phyloP scores from a whole-genome alignment of 2,329 filamentous ascomycete species.

The Aspergillus ochraceus region DNA sequence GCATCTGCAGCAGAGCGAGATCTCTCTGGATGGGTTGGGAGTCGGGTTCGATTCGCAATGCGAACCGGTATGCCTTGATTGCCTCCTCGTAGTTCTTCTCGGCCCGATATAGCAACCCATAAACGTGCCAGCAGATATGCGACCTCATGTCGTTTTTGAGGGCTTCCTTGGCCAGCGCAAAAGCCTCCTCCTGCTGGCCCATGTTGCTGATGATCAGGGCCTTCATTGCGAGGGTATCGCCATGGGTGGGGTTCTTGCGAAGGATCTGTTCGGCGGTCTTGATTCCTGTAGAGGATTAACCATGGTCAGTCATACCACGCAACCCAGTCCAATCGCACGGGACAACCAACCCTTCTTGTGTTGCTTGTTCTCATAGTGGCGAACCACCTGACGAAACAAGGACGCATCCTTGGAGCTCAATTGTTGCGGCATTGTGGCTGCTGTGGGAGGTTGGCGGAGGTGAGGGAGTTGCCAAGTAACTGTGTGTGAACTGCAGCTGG shows the following conservation, averaged over 20 bases:
- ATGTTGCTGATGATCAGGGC: constrained; percentile 92
- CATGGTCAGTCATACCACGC: constrained; percentile 18
- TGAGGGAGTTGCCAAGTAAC: constrained; percentile 23
- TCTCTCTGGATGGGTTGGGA: constrained; percentile 92
- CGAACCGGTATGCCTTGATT: constrained; percentile 98
- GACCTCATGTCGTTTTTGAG: constrained; percentile 97
- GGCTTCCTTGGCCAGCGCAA: constrained; percentile 86
- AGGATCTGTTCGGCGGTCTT: constrained; percentile 97
- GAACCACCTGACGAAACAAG: constrained; percentile 92
- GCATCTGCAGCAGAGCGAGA: constrained; percentile 86
- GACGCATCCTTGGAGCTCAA: constrained; percentile 79
- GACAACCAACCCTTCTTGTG: constrained; percentile 73
- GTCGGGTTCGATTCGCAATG: constrained; percentile 88
- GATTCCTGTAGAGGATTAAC: constrained; percentile 58
- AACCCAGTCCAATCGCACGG: constrained; percentile 7
- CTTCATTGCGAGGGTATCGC: constrained; percentile 98
- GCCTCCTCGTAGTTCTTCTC: constrained; percentile 99
- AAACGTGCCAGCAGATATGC: constrained; percentile 99
- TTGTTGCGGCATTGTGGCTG: constrained; percentile 47
- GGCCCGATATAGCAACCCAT: constrained; percentile 87
- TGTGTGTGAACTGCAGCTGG: constrained; percentile 32
- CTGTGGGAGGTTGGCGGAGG: constrained; percentile 27
- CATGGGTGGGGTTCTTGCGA: constrained; percentile 91
- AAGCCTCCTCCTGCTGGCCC: constrained; percentile 91
- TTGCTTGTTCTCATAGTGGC: constrained; percentile 96